These are phyloP conservation scores for Dillenia suffruticosa DNA, from an alignment of 164 flowering plant species.

Conservation along the genomic window DNA sequence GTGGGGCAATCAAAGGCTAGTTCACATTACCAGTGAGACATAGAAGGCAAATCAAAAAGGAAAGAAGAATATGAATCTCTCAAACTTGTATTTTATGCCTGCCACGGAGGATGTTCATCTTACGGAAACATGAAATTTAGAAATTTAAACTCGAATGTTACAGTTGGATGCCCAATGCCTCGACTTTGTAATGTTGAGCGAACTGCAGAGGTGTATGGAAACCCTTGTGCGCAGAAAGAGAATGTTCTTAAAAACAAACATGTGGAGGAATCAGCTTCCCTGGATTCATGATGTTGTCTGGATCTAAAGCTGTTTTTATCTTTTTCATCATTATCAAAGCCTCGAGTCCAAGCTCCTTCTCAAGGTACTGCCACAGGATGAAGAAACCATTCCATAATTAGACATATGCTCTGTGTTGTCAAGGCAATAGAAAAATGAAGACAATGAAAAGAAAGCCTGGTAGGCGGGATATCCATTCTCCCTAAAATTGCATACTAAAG, in stretches of 20 bases:
- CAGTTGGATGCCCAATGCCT: too few relatives aligned
- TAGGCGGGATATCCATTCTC: not conserved
- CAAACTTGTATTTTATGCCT: too few relatives aligned
- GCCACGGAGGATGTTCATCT: too few relatives aligned
- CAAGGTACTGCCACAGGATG: conserved; percentile 65
- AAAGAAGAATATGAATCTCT: too few relatives aligned
- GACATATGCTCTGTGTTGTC: not conserved
- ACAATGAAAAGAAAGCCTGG: not conserved
- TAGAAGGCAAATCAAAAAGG: too few relatives aligned
- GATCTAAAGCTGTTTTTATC: conserved; percentile 85
- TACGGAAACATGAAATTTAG: too few relatives aligned
- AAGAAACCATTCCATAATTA: not conserved
- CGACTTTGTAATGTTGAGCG: too few relatives aligned
- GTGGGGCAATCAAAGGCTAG: too few relatives aligned
- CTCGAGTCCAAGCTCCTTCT: conserved; percentile 81
- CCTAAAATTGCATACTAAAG: not conserved
- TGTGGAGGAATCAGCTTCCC: conserved; percentile 84
- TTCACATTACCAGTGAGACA: too few relatives aligned
- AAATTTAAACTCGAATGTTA: too few relatives aligned
- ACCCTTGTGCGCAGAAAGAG: too few relatives aligned
- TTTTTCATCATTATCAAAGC: conserved; percentile 77
- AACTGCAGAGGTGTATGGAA: too few relatives aligned
- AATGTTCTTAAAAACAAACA: conserved; percentile 32
- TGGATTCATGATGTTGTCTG: conserved; percentile 95
- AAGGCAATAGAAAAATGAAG: not conserved